These are phyloP conservation scores for Phytophthora tentaculata DNA, from an alignment of 352 stramenopile species.

Conservation along the genomic window DNA sequence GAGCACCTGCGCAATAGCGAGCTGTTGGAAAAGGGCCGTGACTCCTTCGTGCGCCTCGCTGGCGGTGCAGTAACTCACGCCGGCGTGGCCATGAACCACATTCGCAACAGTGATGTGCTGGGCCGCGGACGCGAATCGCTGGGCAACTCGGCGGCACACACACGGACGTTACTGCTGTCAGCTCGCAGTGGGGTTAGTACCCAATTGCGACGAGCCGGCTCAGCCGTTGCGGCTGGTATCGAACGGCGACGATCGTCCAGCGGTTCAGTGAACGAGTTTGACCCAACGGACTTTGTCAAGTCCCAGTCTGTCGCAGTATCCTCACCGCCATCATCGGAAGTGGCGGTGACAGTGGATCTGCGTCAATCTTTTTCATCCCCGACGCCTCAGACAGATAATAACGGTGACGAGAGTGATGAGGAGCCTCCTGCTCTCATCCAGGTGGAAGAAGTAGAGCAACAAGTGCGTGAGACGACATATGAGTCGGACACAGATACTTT, in stretches of 20 bases:
- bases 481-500: slow-evolving; percentile 73
- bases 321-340: slow-evolving; percentile 31
- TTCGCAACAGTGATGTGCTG: slow-evolving; percentile 49
- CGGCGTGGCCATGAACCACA: slow-evolving; percentile 34
- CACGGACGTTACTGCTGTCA: slow-evolving; percentile 47
- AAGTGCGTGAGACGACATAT: slow-evolving; percentile 34
- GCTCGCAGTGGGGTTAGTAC: slow-evolving; percentile 55
- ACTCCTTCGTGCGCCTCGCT: slow-evolving; percentile 51
- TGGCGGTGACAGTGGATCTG: slow-evolving; percentile 40
- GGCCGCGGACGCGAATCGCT: slow-evolving; percentile 65
- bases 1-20: slow-evolving; percentile 43
- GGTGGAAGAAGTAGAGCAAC: slow-evolving; percentile 8
- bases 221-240: slow-evolving; percentile 51
- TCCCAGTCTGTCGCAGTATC: slow-evolving; percentile 16
- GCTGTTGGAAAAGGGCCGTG: slow-evolving; percentile 54
- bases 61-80: slow-evolving; percentile 40
- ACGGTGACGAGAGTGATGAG: slow-evolving; percentile 22
- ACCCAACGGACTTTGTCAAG: slow-evolving; percentile 34
- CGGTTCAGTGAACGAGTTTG: slow-evolving; percentile 20
- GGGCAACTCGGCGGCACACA: slow-evolving; percentile 52
- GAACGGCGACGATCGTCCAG: slow-evolving; percentile 57
- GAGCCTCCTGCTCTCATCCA: slow-evolving; percentile 24
- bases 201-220: slow-evolving; percentile 49
- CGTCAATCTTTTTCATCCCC: slow-evolving; percentile 27
- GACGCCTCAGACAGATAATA: slow-evolving; percentile 6